A percentile compares a stretch with the other conserved stretches of the same genome.
These are phyloP conservation scores for Aspergillus sp. DNA, from an alignment of 2,329 filamentous ascomycete species.

Conservation along the genomic window DNA sequence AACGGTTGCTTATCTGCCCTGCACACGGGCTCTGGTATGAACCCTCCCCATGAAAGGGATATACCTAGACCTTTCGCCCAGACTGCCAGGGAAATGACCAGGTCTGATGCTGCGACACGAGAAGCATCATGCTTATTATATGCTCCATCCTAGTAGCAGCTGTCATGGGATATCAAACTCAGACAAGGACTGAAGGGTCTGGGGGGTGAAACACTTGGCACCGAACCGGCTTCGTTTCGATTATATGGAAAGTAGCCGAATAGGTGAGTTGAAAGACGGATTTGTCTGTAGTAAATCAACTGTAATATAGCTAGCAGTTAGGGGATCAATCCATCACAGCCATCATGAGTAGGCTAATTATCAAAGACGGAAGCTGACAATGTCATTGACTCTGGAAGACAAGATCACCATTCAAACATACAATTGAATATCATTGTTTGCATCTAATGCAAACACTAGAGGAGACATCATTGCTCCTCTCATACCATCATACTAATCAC, in stretches of 20 bases:
- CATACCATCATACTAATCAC: background rate
- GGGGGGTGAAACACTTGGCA: constrained; percentile 4
- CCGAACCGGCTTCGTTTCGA: constrained; percentile 5
- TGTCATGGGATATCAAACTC: constrained; percentile 3
- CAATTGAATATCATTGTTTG: constrained; percentile 2
- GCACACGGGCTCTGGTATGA: background rate
- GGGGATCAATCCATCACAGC: background rate
- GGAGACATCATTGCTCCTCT: background rate
- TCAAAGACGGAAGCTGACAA: background rate
- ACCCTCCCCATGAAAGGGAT: background rate
- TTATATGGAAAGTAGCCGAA: background rate
- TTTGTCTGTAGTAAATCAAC: background rate
- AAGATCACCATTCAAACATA: background rate
- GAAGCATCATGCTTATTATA: background rate
- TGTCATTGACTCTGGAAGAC: background rate
- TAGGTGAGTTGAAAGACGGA: background rate
- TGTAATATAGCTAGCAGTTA: background rate
- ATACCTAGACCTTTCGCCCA: background rate
- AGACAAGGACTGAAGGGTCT: constrained; percentile 6
- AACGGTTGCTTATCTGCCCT: background rate
- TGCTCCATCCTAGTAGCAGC: background rate
- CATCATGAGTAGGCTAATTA: background rate
- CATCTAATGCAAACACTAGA: background rate
- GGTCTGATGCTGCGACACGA: background rate
- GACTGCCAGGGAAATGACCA: background rate